These are phyloP conservation scores for Botrytis fabae DNA, from an alignment of 2,329 filamentous ascomycete genomes.

Conservation along the genomic window DNA sequence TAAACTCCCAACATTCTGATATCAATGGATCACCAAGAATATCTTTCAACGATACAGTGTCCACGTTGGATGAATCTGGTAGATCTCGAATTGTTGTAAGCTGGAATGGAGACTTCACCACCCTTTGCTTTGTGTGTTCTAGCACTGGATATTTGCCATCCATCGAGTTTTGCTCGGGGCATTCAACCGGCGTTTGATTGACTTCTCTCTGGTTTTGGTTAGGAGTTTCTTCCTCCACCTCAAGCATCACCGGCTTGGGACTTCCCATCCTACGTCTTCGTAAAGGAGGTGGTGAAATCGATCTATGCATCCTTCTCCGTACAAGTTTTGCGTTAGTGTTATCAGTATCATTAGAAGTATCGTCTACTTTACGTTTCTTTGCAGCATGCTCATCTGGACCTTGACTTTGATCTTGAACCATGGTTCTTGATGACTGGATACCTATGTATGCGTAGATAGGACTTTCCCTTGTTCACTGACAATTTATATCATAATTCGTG, in stretches of 20 bases:
- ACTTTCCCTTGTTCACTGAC: not conserved
- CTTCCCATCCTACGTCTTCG: slow-evolving; percentile 16
- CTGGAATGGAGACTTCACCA: slow-evolving; percentile 54
- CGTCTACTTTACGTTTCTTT: slow-evolving; percentile 34
- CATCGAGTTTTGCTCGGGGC: not conserved
- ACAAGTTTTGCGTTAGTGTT: not conserved
- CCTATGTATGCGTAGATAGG: not conserved
- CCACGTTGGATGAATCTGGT: slow-evolving; percentile 52
- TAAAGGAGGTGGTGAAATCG: slow-evolving; percentile 39
- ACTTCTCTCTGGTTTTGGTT: slow-evolving; percentile 8
- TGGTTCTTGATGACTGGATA: slow-evolving; percentile 19
- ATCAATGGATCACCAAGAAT: slow-evolving; percentile 62
- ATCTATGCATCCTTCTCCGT: slow-evolving; percentile 24
- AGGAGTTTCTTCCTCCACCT: not conserved
- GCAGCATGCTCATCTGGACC: slow-evolving; percentile 29
- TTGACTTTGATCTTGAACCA: slow-evolving; percentile 27
- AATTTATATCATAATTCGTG: not conserved
- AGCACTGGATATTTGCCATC: not conserved
- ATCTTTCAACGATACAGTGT: slow-evolving; percentile 55
- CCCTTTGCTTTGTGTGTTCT: slow-evolving; percentile 6
- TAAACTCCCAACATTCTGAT: slow-evolving; percentile 56
- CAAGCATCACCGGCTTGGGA: not conserved
- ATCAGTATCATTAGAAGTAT: slow-evolving; percentile 9
- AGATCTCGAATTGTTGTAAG: slow-evolving; percentile 59
- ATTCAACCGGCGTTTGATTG: not conserved